These are phyloP conservation scores for Helianthus annuus DNA, from an alignment of 129 eudicot species.

Conservation along the genomic window DNA sequence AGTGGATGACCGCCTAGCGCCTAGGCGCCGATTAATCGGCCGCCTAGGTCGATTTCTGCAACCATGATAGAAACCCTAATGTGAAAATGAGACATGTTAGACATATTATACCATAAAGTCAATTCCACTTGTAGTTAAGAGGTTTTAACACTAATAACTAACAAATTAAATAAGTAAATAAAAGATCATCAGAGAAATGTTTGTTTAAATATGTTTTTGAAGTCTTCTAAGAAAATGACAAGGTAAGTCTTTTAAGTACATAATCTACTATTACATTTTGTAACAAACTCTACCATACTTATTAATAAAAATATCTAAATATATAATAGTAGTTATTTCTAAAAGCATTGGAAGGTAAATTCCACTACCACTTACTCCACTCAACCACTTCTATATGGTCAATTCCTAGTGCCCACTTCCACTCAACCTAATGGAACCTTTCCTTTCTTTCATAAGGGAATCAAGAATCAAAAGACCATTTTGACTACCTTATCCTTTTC, in stretches of 20 bases:
- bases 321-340: neutral
- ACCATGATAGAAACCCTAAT: too few species aligned
- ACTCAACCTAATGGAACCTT: constrained; percentile 37
- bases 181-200: neutral
- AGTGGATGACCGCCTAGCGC: too few species aligned
- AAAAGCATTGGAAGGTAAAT: constrained; percentile 2
- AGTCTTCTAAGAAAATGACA: constrained; percentile 4
- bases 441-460: constrained; percentile 34
- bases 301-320: neutral
- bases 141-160: neutral
- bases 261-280: neutral
- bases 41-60: too few species aligned
- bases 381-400: constrained; percentile 26
- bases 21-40: too few species aligned
- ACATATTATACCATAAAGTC: neutral
- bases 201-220: neutral
- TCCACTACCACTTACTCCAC: constrained; percentile 33
- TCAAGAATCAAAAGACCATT: constrained; percentile 32
- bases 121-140: neutral
- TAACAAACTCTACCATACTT: neutral
- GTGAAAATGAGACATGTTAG: neutral
- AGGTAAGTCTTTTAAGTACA: neutral
- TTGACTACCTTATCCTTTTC: constrained; percentile 35
- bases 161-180: neutral
- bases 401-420: constrained; percentile 44